phyloP scores from a whole-genome alignment of 139 green algal species.

The Coelastrella sp. region DNA sequence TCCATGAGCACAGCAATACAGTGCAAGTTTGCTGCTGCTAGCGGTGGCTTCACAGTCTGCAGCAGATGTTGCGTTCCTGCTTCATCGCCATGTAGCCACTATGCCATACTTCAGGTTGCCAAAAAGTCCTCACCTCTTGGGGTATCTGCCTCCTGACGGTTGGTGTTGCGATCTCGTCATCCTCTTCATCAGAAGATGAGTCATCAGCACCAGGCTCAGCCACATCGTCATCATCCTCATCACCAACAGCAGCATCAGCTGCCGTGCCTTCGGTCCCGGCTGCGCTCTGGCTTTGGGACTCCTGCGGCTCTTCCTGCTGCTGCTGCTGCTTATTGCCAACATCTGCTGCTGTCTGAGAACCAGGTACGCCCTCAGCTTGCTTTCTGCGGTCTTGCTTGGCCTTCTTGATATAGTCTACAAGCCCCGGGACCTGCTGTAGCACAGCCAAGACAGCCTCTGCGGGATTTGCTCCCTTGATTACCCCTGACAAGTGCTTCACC shows the following conservation, averaged over 20 bases:
- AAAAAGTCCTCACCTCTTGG: no score
- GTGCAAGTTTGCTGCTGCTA: no score
- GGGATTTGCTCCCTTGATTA: neutral
- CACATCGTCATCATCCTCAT: neutral
- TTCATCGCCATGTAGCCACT: no score
- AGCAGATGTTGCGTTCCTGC: no score
- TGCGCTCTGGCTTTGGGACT: neutral
- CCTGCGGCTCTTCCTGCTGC: no score
- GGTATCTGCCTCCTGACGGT: no score
- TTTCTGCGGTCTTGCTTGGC: neutral
- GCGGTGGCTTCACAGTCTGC: no score
- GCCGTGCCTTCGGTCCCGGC: neutral
- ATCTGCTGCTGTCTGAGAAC: neutral
- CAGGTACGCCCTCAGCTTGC: neutral
- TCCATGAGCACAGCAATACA: no score
- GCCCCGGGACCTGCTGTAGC: neutral
- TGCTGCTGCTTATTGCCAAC: no score
- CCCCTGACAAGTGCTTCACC: neutral
- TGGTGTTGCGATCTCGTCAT: no score
- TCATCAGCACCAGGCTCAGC: neutral
- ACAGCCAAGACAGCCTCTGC: constrained; percentile 9
- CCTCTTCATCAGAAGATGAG: neutral
- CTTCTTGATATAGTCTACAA: neutral
- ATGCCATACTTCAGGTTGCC: no score
- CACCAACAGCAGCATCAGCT: neutral